phyloP scores from a whole-genome alignment of 352 stramenopile species.

The Thalassiosira sp. region DNA sequence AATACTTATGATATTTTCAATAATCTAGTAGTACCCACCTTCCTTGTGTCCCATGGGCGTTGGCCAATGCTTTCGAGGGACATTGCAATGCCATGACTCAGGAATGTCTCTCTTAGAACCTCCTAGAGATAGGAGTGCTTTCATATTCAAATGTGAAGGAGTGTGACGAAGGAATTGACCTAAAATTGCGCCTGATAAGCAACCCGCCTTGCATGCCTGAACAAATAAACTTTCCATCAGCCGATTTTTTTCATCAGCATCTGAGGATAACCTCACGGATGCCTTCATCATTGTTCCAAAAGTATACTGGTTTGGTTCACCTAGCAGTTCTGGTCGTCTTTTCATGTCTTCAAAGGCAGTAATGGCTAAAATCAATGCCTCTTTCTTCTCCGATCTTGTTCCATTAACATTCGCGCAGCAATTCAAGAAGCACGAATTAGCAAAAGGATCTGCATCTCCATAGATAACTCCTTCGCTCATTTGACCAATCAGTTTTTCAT shows the following conservation, averaged over 20 bases:
- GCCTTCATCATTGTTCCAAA: conserved; percentile 59
- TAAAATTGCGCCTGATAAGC: conserved; percentile 20
- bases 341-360: conserved; percentile 54
- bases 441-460: conserved; percentile 28
- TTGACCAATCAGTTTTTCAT: conserved; percentile 38
- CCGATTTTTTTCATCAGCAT: conserved; percentile 30
- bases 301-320: conserved; percentile 43
- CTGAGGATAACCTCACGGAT: conserved; percentile 28
- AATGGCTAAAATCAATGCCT: conserved; percentile 49
- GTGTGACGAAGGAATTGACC: conserved; percentile 37
- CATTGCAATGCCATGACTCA: conserved; percentile 37
- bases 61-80: conserved; percentile 28
- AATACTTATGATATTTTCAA: too few relatives aligned
- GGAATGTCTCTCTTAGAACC: conserved; percentile 50
- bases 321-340: conserved; percentile 25
- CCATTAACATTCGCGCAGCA: conserved; percentile 53
- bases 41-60: too few relatives aligned
- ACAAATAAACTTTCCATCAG: conserved; percentile 47
- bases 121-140: conserved; percentile 36
- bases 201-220: conserved; percentile 44
- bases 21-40: too few relatives aligned
- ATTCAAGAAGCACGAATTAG: conserved; percentile 51
- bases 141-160: conserved; percentile 25
- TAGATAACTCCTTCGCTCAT: conserved; percentile 28
- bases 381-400: conserved; percentile 28